These are phyloP conservation scores for Apiospora pterosperma DNA, from an alignment of 2,329 filamentous ascomycete genomes.

Conservation along the genomic window DNA sequence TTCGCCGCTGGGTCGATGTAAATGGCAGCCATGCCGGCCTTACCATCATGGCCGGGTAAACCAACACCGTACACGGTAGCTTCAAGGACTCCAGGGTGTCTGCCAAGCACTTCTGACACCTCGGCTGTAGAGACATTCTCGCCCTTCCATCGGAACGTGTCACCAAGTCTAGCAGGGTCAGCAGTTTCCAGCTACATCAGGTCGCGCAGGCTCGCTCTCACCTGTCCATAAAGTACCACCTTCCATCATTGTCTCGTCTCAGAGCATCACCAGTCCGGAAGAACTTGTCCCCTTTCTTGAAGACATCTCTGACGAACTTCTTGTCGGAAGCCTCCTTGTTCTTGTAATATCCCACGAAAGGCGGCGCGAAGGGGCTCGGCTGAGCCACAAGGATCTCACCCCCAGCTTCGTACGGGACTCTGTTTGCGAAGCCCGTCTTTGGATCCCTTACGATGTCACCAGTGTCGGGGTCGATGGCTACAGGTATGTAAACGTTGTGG, in stretches of 20 bases:
- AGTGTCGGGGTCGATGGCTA: conserved; percentile 65
- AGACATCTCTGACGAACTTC: conserved; percentile 63
- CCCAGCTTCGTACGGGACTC: conserved; percentile 62
- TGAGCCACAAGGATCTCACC: conserved; percentile 70
- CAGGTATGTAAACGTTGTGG: conserved; percentile 58
- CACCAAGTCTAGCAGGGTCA: conserved; percentile 51
- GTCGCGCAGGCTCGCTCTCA: conserved; percentile 27
- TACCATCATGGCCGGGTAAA: conserved; percentile 64
- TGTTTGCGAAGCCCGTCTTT: conserved; percentile 63
- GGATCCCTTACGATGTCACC: conserved; percentile 64
- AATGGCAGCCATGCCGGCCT: conserved; percentile 62
- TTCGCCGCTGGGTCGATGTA: conserved; percentile 49
- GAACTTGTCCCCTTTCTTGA: conserved; percentile 64
- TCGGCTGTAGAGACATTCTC: conserved; percentile 67
- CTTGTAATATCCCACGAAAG: conserved; percentile 65
- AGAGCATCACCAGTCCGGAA: conserved; percentile 68
- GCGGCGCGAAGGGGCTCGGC: conserved; percentile 49
- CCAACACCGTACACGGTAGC: conserved; percentile 69
- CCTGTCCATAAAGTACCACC: conserved; percentile 67
- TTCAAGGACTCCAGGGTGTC: conserved; percentile 56
- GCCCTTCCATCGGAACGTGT: conserved; percentile 74
- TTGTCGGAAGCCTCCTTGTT: conserved; percentile 65
- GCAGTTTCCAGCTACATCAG: background rate
- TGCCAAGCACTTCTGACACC: conserved; percentile 61
- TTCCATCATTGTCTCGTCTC: conserved; percentile 56